Base-by-base conservation (phyloP, 2,329 filamentous ascomycete genomes). In the Claviceps sorghi region DNA sequence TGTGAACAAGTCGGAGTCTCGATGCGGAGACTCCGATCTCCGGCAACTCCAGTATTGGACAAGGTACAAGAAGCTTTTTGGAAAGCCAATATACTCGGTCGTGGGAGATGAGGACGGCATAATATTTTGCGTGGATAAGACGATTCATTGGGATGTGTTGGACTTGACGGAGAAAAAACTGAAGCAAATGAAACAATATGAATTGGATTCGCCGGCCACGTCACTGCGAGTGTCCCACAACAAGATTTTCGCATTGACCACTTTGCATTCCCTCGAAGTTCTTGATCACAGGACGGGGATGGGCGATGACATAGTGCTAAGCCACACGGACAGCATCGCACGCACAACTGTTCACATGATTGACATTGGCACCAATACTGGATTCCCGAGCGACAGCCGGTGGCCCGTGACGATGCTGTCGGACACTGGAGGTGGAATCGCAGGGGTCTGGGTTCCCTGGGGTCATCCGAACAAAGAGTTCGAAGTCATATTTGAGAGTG, bases 111-210 rank as follows among this genome's bases (percentile, higher is more conserved):
- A 73, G 3, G 70, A 78, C 53, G 70, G 78, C 54, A 64, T 85
- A 48, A 73, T 84, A 57, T 73, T 77, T 65, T 76, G 79, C 62
- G 65, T 71, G 55, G 70, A 82, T 55, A 66, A 62, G 15, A 70
- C 61, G 1, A 61, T 89, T 1, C 71, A 78, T 49, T 82, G 78
- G 70, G 73, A 80, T 41, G 65, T 72, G 19, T 69, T 83, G 2
- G 74, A 82, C 52, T 55, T 69, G 2, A 58, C 57, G 3, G 70
- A 77, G 34, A 80, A 74, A 60, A 78, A 69, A 54, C 67, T 84
- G 44, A 73, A 67, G 52, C 62, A 66, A 5, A 64, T 71, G 52
- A 75, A 72, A 43, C 63, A 67, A 32, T 72, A 74, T 53, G 63
- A 70, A 15, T 64, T 84, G 4, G 71, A 72, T 34, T 83, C 80